Conservation (phyloP, 1,284 basidiomycete species). For the Tremellales sp. region DNA sequence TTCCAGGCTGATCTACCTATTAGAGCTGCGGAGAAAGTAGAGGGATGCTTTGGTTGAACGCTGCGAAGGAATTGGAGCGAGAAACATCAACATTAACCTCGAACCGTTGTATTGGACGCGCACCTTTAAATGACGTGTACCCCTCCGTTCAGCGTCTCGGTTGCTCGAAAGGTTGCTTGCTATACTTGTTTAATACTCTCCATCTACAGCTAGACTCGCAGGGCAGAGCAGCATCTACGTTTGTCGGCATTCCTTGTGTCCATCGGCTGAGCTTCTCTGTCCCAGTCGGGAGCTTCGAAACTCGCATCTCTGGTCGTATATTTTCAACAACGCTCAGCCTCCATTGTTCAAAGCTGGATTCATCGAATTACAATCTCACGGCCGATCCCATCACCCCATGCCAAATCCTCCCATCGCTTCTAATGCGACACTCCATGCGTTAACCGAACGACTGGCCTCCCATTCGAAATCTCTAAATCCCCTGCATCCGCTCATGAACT, state of each 20-base stretch:
- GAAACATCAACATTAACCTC: background rate
- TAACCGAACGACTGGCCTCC: conserved; percentile 35
- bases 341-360: too few relatives aligned
- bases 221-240: too few relatives aligned
- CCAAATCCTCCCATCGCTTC: conserved; percentile 15
- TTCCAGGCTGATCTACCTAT: conserved; percentile 7
- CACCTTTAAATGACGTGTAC: conserved; percentile 3
- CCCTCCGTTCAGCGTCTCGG: background rate
- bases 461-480: conserved; percentile 26
- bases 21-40: conserved; percentile 2
- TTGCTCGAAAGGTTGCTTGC: background rate
- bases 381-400: background rate
- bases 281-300: too few relatives aligned
- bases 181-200: too few relatives aligned
- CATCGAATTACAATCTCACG: too few relatives aligned
- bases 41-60: background rate
- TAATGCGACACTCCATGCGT: conserved; percentile 29
- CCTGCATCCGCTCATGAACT: conserved; percentile 23
- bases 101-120: too few relatives aligned
- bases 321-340: too few relatives aligned
- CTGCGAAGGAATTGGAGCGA: background rate
- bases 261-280: too few relatives aligned
- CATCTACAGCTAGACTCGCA: background rate
- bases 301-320: too few relatives aligned
- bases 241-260: too few relatives aligned